Base-by-base conservation (phyloP, 176 grass and related monocot species). In the Musa schizocarpa region DNA sequence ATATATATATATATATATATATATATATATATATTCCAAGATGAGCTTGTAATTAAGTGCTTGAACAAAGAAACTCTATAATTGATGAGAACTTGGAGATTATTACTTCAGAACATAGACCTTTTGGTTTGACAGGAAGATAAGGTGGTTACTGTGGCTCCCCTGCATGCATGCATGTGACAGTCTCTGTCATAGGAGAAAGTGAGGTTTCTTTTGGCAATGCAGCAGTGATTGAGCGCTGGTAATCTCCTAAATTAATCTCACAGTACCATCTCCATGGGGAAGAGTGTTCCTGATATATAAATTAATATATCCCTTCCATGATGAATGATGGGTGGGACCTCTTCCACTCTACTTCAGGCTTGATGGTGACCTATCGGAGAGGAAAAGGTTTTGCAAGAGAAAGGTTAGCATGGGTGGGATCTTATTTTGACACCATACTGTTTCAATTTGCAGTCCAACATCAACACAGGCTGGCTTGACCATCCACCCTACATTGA, bases 381-480 rank as follows among this genome's bases (percentile, higher is more conserved):
- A 1, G 65, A 17, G 12, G 3, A 66, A 66, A 43, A 43, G 34
- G 34, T 43, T 43, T 43, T 43, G 34, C 34, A 43, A 43, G 34
- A 43, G 34, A 43, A 43, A 43, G 34, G 34, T 4, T 43, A 43
- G 34, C 12, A 53, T 21, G 19, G 11, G 51, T 13, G 70, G 50
- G 63, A 53, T 72, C 50, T 53, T 53, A 16, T 25, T 65, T 65
- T 21, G 70, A 16, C 9, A 24, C 48, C 70, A 14, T 13, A 54
- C 70, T 53, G 29, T 72, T 72, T 2, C 19, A 54, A 53, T 72
- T 12, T 72, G 70, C 16, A 72, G 70, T 11, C 70, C 26, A 72
- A 72, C 69, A 53, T 72, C 49, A 72, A 53, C 3, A 72, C 70
- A 72, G 20, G 26, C 17, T 25, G 70, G 50, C 70, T 13, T 70